A percentile compares a stretch with the other conserved stretches of the same genome.
phyloP scores from a whole-genome alignment of 2,329 filamentous ascomycete genomes.

The Aspergillus caelatus region DNA sequence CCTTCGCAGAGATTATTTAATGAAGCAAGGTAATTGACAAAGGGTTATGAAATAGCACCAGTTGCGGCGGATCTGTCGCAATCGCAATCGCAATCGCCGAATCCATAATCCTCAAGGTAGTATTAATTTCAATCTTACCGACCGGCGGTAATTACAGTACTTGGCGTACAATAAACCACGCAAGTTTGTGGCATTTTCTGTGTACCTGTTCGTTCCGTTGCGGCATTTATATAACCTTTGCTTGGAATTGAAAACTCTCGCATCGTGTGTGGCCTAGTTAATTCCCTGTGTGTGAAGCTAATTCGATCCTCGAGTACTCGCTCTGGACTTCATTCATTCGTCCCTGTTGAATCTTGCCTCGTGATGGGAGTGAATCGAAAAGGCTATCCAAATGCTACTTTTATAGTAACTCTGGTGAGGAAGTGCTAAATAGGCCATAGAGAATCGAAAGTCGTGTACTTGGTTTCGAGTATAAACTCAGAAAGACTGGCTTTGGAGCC shows the following conservation, averaged over 20 bases:
- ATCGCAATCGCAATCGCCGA: constrained; percentile 10
- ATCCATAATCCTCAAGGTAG: background rate
- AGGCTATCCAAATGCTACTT: background rate
- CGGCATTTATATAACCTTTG: background rate
- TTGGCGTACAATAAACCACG: background rate
- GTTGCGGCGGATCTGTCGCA: constrained; percentile 27
- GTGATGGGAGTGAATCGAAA: background rate
- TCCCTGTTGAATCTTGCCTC: background rate
- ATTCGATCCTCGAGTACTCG: background rate
- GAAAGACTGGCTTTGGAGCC: background rate
- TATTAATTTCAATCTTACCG: background rate
- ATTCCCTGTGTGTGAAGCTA: background rate
- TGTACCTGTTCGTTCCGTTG: background rate
- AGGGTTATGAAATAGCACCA: background rate
- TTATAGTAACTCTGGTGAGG: background rate
- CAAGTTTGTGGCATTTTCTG: background rate
- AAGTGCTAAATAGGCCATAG: background rate
- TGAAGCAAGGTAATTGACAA: background rate
- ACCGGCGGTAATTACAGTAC: background rate
- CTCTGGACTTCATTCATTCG: background rate
- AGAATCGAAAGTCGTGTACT: too few species aligned
- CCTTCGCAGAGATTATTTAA: background rate
- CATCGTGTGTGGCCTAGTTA: too few species aligned
- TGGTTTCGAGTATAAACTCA: too few species aligned
- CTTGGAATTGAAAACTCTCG: too few species aligned